phyloP scores from a whole-genome alignment of 306 rosid genomes.

The Trichosanthes truncata region DNA sequence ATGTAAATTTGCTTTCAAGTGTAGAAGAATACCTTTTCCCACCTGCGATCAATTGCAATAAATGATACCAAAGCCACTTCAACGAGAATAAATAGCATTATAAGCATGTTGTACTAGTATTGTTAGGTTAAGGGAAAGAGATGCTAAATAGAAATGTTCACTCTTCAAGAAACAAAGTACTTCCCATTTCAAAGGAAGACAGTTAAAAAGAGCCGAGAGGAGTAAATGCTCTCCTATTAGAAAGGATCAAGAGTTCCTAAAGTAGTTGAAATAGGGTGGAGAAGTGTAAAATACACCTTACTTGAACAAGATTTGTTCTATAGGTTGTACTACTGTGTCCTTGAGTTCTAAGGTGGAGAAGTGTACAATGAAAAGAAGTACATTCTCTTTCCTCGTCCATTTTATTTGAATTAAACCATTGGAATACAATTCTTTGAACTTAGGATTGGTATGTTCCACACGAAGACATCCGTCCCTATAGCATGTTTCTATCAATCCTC shows the following conservation, averaged over 20 bases:
- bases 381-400: not conserved
- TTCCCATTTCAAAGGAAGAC: not conserved
- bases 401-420: not conserved
- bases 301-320: no score
- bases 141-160: not conserved
- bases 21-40: slow-evolving; percentile 54
- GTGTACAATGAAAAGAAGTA: not conserved
- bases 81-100: slow-evolving; percentile 33
- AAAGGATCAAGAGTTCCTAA: not conserved
- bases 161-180: not conserved
- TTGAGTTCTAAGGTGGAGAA: not conserved
- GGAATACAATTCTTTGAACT: not conserved
- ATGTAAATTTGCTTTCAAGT: not conserved
- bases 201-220: not conserved
- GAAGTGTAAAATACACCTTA: no score
- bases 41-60: slow-evolving; percentile 59
- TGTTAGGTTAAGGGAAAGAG: slow-evolving; percentile 39
- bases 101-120: slow-evolving; percentile 57
- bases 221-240: not conserved
- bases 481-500: not conserved
- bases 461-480: not conserved
- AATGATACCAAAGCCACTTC: slow-evolving; percentile 77
- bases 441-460: not conserved
- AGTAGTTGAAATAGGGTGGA: not conserved
- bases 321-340: no score